These are phyloP conservation scores for Daldinia eschscholtzii DNA, from an alignment of 2,329 filamentous ascomycete species.

Conservation along the genomic window DNA sequence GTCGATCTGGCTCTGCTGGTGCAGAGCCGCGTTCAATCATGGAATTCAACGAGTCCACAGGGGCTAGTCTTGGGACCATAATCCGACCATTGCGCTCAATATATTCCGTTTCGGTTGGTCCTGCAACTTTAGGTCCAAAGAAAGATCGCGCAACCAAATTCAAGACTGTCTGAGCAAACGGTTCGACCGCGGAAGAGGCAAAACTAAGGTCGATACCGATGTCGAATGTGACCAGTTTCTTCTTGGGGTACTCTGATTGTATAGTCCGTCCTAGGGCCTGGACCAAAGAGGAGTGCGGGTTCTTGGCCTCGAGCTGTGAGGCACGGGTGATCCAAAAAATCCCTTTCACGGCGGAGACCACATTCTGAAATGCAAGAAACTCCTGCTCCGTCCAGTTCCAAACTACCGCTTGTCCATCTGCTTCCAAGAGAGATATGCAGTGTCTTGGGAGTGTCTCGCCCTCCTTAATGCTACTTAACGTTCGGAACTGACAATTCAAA, in stretches of 20 bases:
- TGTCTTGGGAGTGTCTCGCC: constrained; percentile 44
- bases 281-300: constrained; percentile 57
- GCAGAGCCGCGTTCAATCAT: constrained; percentile 57
- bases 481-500: constrained; percentile 37
- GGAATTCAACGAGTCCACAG: constrained; percentile 57
- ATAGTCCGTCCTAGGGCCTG: constrained; percentile 63
- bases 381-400: constrained; percentile 56
- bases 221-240: constrained; percentile 60
- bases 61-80: constrained; percentile 61
- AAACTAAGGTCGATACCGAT: constrained; percentile 48
- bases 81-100: constrained; percentile 55
- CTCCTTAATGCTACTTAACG: constrained; percentile 26
- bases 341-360: constrained; percentile 51
- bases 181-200: constrained; percentile 18
- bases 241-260: constrained; percentile 63
- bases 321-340: constrained; percentile 45
- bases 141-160: constrained; percentile 46
- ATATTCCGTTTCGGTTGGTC: constrained; percentile 58
- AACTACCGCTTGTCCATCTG: constrained; percentile 51
- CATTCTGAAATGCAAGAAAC: constrained; percentile 58
- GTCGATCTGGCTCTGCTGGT: constrained; percentile 21
- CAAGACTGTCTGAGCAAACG: constrained; percentile 42
- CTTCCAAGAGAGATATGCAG: constrained; percentile 63
- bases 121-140: constrained; percentile 7
- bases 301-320: constrained; percentile 43